A percentile compares a stretch with the other conserved stretches of the same genome.
Evolutionary conservation across 2,329 filamentous ascomycete species (phyloP).

Genomic region (Aspergillus nomiae): DNA sequence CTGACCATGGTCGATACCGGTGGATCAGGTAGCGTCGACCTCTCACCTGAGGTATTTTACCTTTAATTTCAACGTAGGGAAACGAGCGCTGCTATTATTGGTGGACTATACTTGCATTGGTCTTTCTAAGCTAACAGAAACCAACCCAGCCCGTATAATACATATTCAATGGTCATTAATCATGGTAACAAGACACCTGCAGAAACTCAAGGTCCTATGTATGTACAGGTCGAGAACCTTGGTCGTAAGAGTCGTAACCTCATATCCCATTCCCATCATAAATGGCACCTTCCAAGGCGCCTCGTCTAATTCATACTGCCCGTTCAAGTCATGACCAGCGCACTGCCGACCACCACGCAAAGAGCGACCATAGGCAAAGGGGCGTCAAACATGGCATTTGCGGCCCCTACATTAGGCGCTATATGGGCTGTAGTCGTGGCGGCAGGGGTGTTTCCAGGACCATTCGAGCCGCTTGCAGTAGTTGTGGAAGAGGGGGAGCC

Average conservation of each 20-base stretch:
- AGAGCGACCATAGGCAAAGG: slow-evolving; percentile 21
- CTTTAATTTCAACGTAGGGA: background rate
- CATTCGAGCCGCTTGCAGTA: slow-evolving; percentile 4
- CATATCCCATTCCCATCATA: slow-evolving; percentile 14
- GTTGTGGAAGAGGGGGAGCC: slow-evolving; percentile 11
- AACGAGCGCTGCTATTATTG: background rate
- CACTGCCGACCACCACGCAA: slow-evolving; percentile 26
- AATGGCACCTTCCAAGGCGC: background rate
- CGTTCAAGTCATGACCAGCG: slow-evolving; percentile 24
- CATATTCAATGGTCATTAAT: background rate
- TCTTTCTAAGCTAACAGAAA: background rate
- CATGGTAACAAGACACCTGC: background rate
- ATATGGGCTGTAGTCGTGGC: slow-evolving; percentile 11
- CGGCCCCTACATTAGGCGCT: slow-evolving; percentile 24
- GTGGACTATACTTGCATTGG: background rate
- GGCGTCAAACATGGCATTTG: slow-evolving; percentile 14
- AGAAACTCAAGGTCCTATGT: slow-evolving; percentile 6
- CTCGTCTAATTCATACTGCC: background rate
- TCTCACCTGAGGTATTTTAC: background rate
- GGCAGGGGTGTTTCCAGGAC: background rate
- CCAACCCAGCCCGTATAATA: background rate
- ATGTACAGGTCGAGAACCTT: slow-evolving; percentile 13
- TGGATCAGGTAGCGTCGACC: background rate
- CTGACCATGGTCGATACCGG: background rate
- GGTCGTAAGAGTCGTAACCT: slow-evolving; percentile 16